A percentile compares a stretch with the other conserved stretches of the same genome.
phyloP scores from a whole-genome alignment of 2,329 filamentous ascomycete genomes.

The Coniella lustricola region DNA sequence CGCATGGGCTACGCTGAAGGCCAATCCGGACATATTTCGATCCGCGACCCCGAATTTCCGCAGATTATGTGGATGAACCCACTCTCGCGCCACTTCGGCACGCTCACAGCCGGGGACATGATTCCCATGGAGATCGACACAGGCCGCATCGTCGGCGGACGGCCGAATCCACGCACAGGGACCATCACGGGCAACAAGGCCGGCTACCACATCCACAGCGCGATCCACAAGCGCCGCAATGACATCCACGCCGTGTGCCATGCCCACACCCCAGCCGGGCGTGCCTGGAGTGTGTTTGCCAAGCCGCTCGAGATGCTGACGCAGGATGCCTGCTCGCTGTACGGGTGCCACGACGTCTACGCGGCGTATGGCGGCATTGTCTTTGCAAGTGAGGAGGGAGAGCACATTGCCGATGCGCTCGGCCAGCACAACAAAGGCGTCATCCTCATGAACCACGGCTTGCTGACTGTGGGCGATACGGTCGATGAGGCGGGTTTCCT shows the following conservation, averaged over 20 bases:
- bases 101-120: slow-evolving; percentile 62
- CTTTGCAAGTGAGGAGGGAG: slow-evolving; percentile 57
- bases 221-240: slow-evolving; percentile 58
- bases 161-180: slow-evolving; percentile 38
- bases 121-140: slow-evolving; percentile 50
- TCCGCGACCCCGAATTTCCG: slow-evolving; percentile 57
- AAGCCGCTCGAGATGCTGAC: slow-evolving; percentile 63
- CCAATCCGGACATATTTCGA: slow-evolving; percentile 56
- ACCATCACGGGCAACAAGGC: slow-evolving; percentile 52
- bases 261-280: slow-evolving; percentile 58
- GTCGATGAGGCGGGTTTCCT: slow-evolving; percentile 70
- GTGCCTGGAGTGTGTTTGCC: slow-evolving; percentile 61
- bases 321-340: slow-evolving; percentile 59
- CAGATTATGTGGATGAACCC: slow-evolving; percentile 66
- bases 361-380: slow-evolving; percentile 48
- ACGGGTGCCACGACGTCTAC: slow-evolving; percentile 56
- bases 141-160: slow-evolving; percentile 59
- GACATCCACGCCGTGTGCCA: slow-evolving; percentile 64
- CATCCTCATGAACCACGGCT: slow-evolving; percentile 64
- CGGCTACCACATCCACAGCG: slow-evolving; percentile 63
- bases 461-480: slow-evolving; percentile 62
- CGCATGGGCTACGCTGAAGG: slow-evolving; percentile 59
- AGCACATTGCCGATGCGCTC: slow-evolving; percentile 55
- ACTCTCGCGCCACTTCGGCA: slow-evolving; percentile 58
- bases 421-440: slow-evolving; percentile 51